Percentiles rank a stretch among this genome's conserved stretches.
phyloP scores from a whole-genome alignment of 345 rosid species.

The Cochlearia excelsa region DNA sequence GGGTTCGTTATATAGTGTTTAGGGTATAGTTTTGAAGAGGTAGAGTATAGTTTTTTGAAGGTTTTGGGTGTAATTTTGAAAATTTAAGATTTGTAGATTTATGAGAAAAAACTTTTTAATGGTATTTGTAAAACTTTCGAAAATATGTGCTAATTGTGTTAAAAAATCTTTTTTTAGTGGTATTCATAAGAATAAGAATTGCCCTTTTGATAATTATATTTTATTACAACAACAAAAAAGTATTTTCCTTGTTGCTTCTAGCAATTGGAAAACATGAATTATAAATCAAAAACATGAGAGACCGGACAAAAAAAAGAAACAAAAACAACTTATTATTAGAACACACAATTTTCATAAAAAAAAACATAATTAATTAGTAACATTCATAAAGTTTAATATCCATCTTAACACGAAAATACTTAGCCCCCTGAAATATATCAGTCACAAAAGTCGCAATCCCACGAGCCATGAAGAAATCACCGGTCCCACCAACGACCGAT shows the following conservation, averaged over 20 bases:
- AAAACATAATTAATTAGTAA: slow-evolving; percentile 16
- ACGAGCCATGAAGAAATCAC: slow-evolving; percentile 83
- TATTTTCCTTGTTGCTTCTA: background rate
- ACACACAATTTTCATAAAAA: slow-evolving; percentile 16
- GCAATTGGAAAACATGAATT: background rate
- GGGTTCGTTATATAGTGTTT: no score
- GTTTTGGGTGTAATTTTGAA: no score
- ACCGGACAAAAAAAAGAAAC: background rate
- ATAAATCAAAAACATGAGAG: background rate
- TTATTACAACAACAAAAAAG: no score
- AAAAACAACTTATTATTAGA: slow-evolving; percentile 19
- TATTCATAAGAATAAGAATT: no score
- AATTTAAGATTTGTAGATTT: no score
- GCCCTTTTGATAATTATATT: no score
- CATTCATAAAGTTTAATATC: slow-evolving; percentile 40
- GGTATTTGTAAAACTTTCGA: no score
- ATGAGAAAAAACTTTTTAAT: no score
- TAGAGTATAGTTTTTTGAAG: no score
- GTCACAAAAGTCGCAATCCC: slow-evolving; percentile 64
- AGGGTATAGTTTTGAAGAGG: no score
- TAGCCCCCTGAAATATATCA: slow-evolving; percentile 52
- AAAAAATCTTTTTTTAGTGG: no score
- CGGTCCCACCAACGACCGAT: slow-evolving; percentile 69
- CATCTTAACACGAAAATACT: slow-evolving; percentile 53
- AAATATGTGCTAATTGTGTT: no score